phyloP scores from a whole-genome alignment of 768 basidiomycete species.

The Russula sp. region DNA sequence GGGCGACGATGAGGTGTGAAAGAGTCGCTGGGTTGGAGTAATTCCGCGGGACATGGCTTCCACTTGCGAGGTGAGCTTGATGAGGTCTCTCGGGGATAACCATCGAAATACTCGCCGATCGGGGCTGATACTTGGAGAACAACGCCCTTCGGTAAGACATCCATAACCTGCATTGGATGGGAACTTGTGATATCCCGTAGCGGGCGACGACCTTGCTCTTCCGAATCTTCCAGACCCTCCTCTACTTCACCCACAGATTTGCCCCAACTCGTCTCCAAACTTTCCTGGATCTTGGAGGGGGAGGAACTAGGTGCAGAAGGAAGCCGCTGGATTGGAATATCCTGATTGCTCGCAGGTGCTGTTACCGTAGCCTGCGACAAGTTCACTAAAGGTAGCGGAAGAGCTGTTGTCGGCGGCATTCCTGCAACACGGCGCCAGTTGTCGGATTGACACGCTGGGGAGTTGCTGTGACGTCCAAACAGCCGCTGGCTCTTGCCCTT shows the following conservation, averaged over 20 bases:
- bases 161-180: background rate
- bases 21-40: background rate
- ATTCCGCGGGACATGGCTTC: background rate
- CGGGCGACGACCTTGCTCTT: background rate
- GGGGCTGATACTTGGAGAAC: background rate
- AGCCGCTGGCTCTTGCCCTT: background rate
- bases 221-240: background rate
- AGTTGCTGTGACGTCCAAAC: background rate
- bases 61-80: background rate
- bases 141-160: background rate
- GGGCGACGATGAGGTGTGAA: background rate
- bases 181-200: conserved; percentile 1
- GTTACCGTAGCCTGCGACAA: background rate
- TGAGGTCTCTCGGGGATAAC: background rate
- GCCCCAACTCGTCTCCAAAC: background rate
- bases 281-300: background rate
- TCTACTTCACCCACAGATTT: too few relatives aligned
- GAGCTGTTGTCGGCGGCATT: background rate
- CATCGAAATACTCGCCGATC: background rate
- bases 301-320: background rate
- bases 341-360: background rate
- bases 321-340: background rate
- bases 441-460: background rate
- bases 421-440: background rate
- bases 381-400: background rate